Evolutionary conservation across 805 yeast genomes (phyloP), one percentile per base, ranked within the genome.

Genomic region (Hanseniaspora nectarophila): DNA sequence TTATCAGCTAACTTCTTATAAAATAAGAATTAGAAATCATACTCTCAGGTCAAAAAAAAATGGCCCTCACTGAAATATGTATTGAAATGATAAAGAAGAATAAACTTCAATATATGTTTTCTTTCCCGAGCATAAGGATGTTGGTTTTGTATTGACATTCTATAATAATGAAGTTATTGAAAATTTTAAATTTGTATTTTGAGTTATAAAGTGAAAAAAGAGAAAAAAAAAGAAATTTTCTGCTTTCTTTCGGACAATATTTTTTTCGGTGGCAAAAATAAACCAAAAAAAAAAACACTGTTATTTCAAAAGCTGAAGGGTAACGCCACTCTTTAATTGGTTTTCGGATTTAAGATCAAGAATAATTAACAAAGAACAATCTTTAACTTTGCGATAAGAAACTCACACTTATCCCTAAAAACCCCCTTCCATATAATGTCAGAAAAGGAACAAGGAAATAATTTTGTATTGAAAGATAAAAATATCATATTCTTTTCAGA

Each of bases 71-170:
- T 34, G 51, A 47, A 47, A 47, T 47, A 47, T 47, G 51, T 39
- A 47, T n/a, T 47, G 51, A 47, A 47, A 47, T 47, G 51, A 47
- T 47, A 47, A 40, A 40, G 35, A 43, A 47, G 51, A 47, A 40
- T 47, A 18, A 47, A 47, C 51, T 47, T 43, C 35, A 23, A 31
- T 47, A 47, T 47, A 15, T 47, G 15, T 46, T 47, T 47, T 47
- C 51, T 47, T 47, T 47, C 51, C 51, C 51, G 45, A 32, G 51
- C 51, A 47, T 47, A 47, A 47, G 51, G 51, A 47, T 47, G 51
- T 47, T 40, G 51, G 51, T 47, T 18, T 24, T 31, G 15, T 13
- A 12, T 28, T 28, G 2, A 6, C 8, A 28, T 28, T 28, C 12
- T 28, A 9, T 28, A 2, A 28, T 28, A 28, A n/a, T n/a, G n/a